Evolutionary conservation across 2,329 filamentous ascomycete genomes (phyloP).

Genomic region (Fusarium redolens): DNA sequence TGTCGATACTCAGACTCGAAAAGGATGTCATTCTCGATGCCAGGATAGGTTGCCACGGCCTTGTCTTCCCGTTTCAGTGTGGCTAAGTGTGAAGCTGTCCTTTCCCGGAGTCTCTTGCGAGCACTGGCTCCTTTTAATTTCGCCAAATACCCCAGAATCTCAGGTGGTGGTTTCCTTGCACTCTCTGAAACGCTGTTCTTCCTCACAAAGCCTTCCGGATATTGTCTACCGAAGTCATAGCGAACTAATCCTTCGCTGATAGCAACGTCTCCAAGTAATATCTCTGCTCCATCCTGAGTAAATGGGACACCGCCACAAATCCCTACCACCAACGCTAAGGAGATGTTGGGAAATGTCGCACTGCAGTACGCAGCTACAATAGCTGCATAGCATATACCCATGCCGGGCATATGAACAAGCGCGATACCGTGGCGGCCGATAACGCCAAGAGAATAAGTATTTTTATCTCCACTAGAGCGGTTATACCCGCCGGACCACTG

Average conservation of each 20-base stretch:
- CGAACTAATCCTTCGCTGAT: not conserved
- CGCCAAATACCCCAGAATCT: not conserved
- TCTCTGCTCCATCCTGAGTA: rapidly evolving
- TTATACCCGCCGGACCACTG: rapidly evolving
- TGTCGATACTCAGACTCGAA: not conserved
- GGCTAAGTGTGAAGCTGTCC: rapidly evolving
- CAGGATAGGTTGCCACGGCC: rapidly evolving
- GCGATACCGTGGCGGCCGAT: not conserved
- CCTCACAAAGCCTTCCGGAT: not conserved
- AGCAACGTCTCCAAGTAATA: not conserved
- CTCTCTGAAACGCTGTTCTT: not conserved
- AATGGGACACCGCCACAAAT: not conserved
- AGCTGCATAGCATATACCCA: not conserved
- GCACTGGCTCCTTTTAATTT: not conserved
- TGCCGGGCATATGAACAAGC: not conserved
- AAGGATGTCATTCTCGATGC: not conserved
- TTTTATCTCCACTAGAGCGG: not conserved
- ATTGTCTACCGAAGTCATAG: not conserved
- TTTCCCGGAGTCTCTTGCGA: not conserved
- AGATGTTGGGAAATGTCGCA: rapidly evolving
- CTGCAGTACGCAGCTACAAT: not conserved
- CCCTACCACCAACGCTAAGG: not conserved
- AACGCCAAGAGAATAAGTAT: not conserved
- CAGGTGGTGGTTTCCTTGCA: not conserved
- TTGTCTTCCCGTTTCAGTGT: rapidly evolving